Conservation (phyloP, 768 basidiomycete genomes). For the Pleurotus cornucopiae region DNA sequence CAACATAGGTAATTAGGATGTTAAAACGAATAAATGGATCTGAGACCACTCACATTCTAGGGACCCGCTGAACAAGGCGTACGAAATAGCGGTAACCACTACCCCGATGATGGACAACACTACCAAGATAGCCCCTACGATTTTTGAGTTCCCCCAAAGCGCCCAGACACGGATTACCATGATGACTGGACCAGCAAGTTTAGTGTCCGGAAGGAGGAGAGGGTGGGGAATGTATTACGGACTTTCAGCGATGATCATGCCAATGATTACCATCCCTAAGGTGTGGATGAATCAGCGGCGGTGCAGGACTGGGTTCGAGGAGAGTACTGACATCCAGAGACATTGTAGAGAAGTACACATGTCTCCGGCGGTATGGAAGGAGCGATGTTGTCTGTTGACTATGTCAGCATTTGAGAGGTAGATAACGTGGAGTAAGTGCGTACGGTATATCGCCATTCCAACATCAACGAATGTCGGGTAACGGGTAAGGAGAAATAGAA, state of each 20-base stretch:
- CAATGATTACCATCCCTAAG: slow-evolving; percentile 4
- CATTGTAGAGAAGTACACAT: slow-evolving; percentile 1
- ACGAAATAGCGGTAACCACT: neutral
- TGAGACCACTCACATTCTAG: neutral
- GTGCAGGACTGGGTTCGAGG: neutral
- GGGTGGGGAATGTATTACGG: neutral
- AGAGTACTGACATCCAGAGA: slow-evolving; percentile 1
- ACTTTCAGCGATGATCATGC: slow-evolving; percentile 3
- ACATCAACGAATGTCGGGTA: slow-evolving; percentile 6
- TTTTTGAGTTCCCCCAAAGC: neutral
- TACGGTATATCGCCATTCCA: slow-evolving; percentile 1
- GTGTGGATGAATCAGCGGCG: neutral
- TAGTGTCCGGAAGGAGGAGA: neutral
- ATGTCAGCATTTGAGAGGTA: neutral
- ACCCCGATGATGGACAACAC: slow-evolving; percentile 2
- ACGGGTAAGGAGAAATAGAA: slow-evolving; percentile 6
- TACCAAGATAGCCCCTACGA: neutral
- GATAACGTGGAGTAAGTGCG: neutral
- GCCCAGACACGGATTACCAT: slow-evolving; percentile 9
- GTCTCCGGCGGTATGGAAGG: neutral
- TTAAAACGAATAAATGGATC: neutral
- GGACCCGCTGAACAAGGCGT: neutral
- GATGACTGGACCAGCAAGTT: neutral
- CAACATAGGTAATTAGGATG: neutral
- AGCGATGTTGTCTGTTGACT: neutral